phyloP scores from a whole-genome alignment of 1,284 basidiomycete species.

The Fomitopsis pinicola region DNA sequence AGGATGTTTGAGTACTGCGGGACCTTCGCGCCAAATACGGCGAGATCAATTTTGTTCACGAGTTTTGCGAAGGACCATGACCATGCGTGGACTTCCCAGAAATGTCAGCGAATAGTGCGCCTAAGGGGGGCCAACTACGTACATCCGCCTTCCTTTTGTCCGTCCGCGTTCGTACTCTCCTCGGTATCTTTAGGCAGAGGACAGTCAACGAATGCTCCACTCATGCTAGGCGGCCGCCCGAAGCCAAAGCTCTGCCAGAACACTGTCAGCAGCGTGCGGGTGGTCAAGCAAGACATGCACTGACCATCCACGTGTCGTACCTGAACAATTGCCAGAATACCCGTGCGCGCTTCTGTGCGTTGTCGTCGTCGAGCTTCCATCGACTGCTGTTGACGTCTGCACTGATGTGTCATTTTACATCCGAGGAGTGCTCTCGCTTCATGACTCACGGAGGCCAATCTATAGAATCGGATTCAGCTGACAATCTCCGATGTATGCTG shows the following conservation, averaged over 20 bases:
- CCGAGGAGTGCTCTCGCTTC: not conserved
- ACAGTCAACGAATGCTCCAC: conserved; percentile 50
- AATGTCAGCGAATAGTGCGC: not conserved
- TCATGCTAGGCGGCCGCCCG: conserved; percentile 57
- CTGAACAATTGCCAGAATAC: conserved; percentile 65
- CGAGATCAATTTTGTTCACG: conserved; percentile 46
- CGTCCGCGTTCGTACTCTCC: conserved; percentile 31
- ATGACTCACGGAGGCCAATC: conserved; percentile 60
- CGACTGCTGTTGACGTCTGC: conserved; percentile 57
- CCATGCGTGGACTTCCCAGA: conserved; percentile 48
- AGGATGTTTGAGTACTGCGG: conserved; percentile 42
- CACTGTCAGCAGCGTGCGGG: not conserved
- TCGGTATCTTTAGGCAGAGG: conserved; percentile 46
- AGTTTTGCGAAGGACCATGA: conserved; percentile 48
- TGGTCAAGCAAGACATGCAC: conserved; percentile 15
- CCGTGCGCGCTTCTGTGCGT: conserved; percentile 43
- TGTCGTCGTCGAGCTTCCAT: conserved; percentile 49
- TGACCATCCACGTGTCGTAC: conserved; percentile 54
- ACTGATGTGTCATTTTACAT: not conserved
- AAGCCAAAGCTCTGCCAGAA: conserved; percentile 51
- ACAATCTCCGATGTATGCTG: not conserved
- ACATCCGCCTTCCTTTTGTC: conserved; percentile 46
- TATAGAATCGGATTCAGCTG: conserved; percentile 21
- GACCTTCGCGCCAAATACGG: conserved; percentile 49
- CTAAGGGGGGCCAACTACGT: conserved; percentile 18